A percentile compares a stretch with the other conserved stretches of the same genome.
Evolutionary conservation across 1,284 basidiomycete genomes (phyloP).

Genomic region (Athelia sp.): DNA sequence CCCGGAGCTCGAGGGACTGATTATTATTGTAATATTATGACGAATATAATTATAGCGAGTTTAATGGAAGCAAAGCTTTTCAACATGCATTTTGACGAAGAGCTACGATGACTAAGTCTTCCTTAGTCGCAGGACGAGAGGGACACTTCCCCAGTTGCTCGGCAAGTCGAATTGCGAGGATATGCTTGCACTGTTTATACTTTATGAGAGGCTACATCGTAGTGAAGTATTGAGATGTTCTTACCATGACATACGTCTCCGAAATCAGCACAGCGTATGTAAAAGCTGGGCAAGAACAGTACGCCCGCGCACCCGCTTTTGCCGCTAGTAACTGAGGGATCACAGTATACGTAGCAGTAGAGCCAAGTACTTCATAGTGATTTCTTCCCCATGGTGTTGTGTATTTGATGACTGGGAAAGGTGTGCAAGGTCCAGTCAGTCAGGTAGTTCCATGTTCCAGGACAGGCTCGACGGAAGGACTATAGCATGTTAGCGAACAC

Average conservation of each 20-base stretch:
- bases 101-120: constrained; percentile 40
- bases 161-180: constrained; percentile 62
- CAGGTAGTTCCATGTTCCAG: too few relatives aligned
- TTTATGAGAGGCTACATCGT: background rate
- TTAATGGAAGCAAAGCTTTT: background rate
- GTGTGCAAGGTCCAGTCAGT: background rate
- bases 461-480: too few relatives aligned
- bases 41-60: too few relatives aligned
- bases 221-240: constrained; percentile 8
- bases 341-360: constrained; percentile 57
- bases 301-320: constrained; percentile 32
- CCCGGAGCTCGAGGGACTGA: too few relatives aligned
- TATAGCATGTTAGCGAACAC: background rate
- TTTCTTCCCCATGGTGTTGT: constrained; percentile 48
- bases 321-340: constrained; percentile 44
- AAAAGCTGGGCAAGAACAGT: constrained; percentile 75
- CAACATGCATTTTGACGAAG: constrained; percentile 10
- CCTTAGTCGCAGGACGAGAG: constrained; percentile 38
- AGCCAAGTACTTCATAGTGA: constrained; percentile 63
- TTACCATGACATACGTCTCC: constrained; percentile 60
- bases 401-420: constrained; percentile 55
- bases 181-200: constrained; percentile 63
- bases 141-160: constrained; percentile 44
- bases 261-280: constrained; percentile 54
- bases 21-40: too few relatives aligned